Evolutionary conservation across 139 green algal species (phyloP), one percentile per base, ranked within the genome.

Genomic region (Desmodesmus armatus): DNA sequence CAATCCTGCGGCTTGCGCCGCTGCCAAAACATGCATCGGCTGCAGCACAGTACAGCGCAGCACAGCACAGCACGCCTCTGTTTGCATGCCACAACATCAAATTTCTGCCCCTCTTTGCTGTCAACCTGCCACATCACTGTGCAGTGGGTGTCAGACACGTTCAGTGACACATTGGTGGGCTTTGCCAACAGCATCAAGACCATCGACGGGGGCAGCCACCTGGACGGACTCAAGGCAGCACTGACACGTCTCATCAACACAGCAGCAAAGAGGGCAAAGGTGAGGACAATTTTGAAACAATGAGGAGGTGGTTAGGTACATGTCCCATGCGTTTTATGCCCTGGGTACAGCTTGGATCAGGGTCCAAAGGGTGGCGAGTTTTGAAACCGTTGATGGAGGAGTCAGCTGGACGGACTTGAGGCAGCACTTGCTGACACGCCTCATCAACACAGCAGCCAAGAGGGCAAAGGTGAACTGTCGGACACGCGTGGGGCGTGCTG

Each of bases 111-210:
- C 23, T n/a, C 17, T 67, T 75, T 53, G 58, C 35, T 82, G 25
- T 91, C 97, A 49, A 74, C 94, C 2, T 93, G 91, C n/a, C n/a
- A n/a, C n/a, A n/a, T 0, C 70, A n/a, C n/a, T n/a, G n/a, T 98
- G 82, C 97, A 99, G 89, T 99, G 97, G 97, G 96, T 89, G 77
- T 86, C 76, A 15, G 94, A 98, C 81, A 81, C 90, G 3, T 97
- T 92, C 88, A 92, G 83, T 17, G 96, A 99, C 83, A 97, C 87
- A 0, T 63, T 98, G 21, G 89, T 99, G 13, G 94, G 97, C 51
- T 99, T 98, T 87, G 97, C 96, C 62, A 99, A 99, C 93, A 95
- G 84, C 88, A 97, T 99, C 87, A 94, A 96, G 72, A 99, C 97
- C 3, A 87, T 93, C 0, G 97, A 99, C 80, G 97, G 97, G 13